Conservation (phyloP, 495 filamentous ascomycete genomes). For the Hyaloscypha variabilis region DNA sequence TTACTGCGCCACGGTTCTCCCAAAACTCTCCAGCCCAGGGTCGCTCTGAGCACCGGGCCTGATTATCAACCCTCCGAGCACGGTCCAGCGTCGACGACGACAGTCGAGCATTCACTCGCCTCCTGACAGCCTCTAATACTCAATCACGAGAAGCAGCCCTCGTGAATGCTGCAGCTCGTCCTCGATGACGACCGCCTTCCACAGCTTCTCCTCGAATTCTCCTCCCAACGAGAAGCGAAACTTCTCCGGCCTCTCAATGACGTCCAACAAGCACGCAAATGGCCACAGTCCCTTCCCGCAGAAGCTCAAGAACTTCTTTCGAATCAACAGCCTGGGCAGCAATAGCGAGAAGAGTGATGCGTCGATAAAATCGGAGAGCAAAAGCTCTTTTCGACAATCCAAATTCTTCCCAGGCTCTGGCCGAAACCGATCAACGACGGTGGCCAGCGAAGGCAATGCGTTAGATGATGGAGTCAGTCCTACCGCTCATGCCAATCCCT, state of each 20-base stretch:
- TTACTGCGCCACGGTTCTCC: slow-evolving; percentile 9
- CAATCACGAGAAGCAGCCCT: slow-evolving; percentile 30
- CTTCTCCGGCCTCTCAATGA: slow-evolving; percentile 32
- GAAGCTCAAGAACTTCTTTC: slow-evolving; percentile 96
- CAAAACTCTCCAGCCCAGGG: background rate
- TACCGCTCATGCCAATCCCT: slow-evolving; percentile 93
- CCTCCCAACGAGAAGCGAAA: slow-evolving; percentile 33
- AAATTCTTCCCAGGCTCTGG: slow-evolving; percentile 79
- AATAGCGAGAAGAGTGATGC: slow-evolving; percentile 43
- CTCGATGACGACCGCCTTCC: slow-evolving; percentile 33
- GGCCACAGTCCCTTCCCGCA: slow-evolving; percentile 65
- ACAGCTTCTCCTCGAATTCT: slow-evolving; percentile 28
- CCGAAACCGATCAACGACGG: slow-evolving; percentile 80
- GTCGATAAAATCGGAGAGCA: slow-evolving; percentile 49
- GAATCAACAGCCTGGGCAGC: slow-evolving; percentile 76
- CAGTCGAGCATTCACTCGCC: slow-evolving; percentile 5
- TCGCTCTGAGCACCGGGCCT: background rate
- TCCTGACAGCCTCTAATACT: slow-evolving; percentile 1
- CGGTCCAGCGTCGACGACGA: slow-evolving; percentile 19
- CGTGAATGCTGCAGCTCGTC: slow-evolving; percentile 23
- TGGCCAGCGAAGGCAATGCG: slow-evolving; percentile 90
- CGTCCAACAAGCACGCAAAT: slow-evolving; percentile 34
- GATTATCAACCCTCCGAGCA: slow-evolving; percentile 27
- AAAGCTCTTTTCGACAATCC: slow-evolving; percentile 76
- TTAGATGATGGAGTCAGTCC: slow-evolving; percentile 89